Conservation (phyloP, 176 grass and related monocot species). For the Oryza glaberrima region DNA sequence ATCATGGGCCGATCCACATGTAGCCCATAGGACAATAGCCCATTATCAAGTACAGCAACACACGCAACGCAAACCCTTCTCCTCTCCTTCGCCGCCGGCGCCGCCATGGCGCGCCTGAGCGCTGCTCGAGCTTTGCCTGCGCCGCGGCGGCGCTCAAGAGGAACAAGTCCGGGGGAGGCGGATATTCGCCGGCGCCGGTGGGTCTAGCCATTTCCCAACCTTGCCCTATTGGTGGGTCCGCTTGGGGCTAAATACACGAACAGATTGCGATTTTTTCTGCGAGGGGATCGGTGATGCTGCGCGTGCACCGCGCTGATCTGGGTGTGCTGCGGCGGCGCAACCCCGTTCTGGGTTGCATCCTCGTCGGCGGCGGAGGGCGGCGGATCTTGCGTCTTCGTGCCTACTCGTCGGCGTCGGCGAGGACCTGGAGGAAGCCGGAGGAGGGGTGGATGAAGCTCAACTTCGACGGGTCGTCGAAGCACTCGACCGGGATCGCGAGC, state of each 20-base stretch:
- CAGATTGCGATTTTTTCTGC: background rate
- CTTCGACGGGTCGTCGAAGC: conserved; percentile 80
- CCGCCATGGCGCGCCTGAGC: too few species aligned
- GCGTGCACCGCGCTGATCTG: conserved; percentile 15
- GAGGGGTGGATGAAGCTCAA: conserved; percentile 71
- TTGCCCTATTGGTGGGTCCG: too few species aligned
- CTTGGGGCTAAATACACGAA: background rate
- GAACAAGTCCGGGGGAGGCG: too few species aligned
- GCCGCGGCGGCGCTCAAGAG: too few species aligned
- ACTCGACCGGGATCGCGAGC: conserved; percentile 55
- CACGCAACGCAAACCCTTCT: too few species aligned
- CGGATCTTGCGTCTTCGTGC: conserved; percentile 2
- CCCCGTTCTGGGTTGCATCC: background rate
- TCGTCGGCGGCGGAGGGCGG: background rate
- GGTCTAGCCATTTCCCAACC: too few species aligned
- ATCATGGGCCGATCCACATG: too few species aligned
- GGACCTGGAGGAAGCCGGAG: conserved; percentile 64
- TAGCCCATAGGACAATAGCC: too few species aligned
- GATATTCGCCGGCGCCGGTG: too few species aligned
- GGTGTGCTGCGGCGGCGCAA: conserved; percentile 27
- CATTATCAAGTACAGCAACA: too few species aligned
- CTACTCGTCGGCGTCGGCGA: background rate
- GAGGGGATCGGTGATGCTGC: conserved; percentile 18
- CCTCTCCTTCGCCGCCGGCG: too few species aligned
- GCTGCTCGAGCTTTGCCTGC: too few species aligned